Evolutionary conservation across 1,139 yeast species (phyloP), one percentile per base, ranked within the genome.

Genomic region (Diutina scorzettiae): DNA sequence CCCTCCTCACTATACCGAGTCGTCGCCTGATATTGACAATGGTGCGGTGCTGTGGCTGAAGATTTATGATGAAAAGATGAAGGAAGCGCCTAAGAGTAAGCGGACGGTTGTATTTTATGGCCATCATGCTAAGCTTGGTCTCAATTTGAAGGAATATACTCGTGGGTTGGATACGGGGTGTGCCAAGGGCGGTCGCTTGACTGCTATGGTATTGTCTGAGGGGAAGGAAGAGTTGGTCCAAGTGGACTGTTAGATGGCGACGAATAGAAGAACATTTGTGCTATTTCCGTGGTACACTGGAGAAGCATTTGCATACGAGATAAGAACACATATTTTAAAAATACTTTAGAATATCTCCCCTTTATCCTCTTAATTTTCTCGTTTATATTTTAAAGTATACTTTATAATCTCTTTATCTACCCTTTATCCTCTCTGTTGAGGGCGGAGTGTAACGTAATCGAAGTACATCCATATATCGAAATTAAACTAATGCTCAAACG

Each of bases 131-230:
- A 69, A 77, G 44, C 64, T 79, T 45, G 96, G 96, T 0, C 69
- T 89, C 41, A 77, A 73, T 45, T 50, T 81, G 42, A 71, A 73
- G 48, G 70, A 73, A 47, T 85, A 66, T 57, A 69, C 95, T 4
- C 77, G 73, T 51, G 97, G 96, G 0, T 62, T 89, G 34, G 97
- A 89, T 55, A 66, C 85, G 9, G 84, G 84, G 2, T 89, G 97
- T 61, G 83, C 78, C 48, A 71, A 73, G 47, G 96, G 96, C 2
- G 81, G 77, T 9, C 57, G 69, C 44, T 66, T 89, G 45, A 71
- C 81, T 33, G 94, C 93, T 0, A 62, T 79, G 57, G 71, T 82
- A 8, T 55, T 79, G 5, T 18, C 14, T 2, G 29, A n/a, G n/a
- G 19, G 20, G 12, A 19, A 23, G 4, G 39, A 34, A 16, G 19